phyloP scores from a whole-genome alignment of 2,329 filamentous ascomycete genomes.

The Exophiala phaeomuriformis region DNA sequence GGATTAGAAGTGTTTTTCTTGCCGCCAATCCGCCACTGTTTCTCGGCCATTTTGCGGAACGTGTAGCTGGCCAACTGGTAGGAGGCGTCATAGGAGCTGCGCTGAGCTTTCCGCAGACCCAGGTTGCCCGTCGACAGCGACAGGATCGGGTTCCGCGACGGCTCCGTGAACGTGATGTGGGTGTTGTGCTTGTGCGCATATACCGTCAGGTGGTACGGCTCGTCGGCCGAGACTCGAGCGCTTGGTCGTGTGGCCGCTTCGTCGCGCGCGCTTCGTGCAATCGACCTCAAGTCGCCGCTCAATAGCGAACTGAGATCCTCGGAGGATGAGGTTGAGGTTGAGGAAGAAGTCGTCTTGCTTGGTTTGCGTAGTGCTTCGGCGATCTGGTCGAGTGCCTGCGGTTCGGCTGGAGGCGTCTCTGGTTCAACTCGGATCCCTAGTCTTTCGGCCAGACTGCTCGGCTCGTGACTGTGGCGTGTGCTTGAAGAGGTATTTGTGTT shows the following conservation, averaged over 20 bases:
- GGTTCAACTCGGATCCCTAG: constrained; percentile 9
- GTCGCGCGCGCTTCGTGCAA: constrained; percentile 13
- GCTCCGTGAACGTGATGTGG: constrained; percentile 81
- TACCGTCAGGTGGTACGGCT: constrained; percentile 81
- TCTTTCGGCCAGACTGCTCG: constrained; percentile 8
- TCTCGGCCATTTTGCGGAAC: constrained; percentile 75
- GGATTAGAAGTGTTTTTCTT: constrained; percentile 48
- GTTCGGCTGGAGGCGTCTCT: constrained; percentile 2
- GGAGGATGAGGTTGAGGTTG: neutral
- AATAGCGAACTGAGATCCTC: constrained; percentile 1
- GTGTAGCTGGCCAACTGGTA: constrained; percentile 84
- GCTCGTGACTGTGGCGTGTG: neutral
- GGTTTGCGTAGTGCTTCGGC: constrained; percentile 5
- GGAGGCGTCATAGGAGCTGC: constrained; percentile 80
- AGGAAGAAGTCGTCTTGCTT: neutral
- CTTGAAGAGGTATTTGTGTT: neutral
- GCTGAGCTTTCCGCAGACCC: constrained; percentile 76
- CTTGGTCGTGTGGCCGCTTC: constrained; percentile 13
- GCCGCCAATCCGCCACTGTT: constrained; percentile 69
- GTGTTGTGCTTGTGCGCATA: constrained; percentile 89
- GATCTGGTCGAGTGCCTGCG: constrained; percentile 3
- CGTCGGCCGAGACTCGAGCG: constrained; percentile 29
- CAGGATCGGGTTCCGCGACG: constrained; percentile 70
- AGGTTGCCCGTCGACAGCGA: constrained; percentile 78
- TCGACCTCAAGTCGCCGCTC: constrained; percentile 3